Percentiles rank a stretch among this genome's conserved stretches.
These are phyloP conservation scores for Ganoderma meredithae DNA, from an alignment of 1,284 basidiomycete genomes.

Conservation along the genomic window DNA sequence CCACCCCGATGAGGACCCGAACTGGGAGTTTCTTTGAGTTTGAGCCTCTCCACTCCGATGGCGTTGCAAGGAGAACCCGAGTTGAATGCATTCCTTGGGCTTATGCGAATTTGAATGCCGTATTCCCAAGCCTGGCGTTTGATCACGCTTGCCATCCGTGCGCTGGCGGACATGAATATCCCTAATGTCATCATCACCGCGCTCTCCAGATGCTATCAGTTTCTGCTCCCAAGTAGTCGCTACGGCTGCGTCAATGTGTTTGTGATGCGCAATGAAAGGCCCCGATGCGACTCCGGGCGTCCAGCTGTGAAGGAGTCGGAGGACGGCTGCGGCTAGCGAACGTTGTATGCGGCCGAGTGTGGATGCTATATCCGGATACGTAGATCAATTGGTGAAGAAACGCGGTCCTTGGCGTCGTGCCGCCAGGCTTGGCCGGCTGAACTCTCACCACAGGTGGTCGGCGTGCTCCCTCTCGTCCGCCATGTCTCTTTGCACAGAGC, in stretches of 20 bases:
- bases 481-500: not conserved
- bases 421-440: conserved; percentile 14
- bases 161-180: not conserved
- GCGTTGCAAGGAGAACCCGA: not conserved
- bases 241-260: not conserved
- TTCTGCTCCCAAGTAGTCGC: conserved; percentile 10
- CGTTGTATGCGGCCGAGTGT: not conserved
- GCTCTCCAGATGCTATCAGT: conserved; percentile 6
- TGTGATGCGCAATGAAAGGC: not conserved
- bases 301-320: conserved; percentile 7
- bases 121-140: not conserved
- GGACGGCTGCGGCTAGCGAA: conserved; percentile 10
- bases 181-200: conserved; percentile 2
- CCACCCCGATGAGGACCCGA: conserved; percentile 7
- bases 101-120: conserved; percentile 7
- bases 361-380: conserved; percentile 15
- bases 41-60: not conserved
- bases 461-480: conserved; percentile 3
- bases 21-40: not conserved
- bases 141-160: not conserved
- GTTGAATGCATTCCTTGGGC: not conserved
- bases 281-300: not conserved
- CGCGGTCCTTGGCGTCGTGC: conserved; percentile 16
- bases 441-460: conserved; percentile 25
- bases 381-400: not conserved